A percentile compares a stretch with the other conserved stretches of the same genome.
Evolutionary conservation across 73 alveolate species (phyloP).

Genomic region (Stentor roeselii): DNA sequence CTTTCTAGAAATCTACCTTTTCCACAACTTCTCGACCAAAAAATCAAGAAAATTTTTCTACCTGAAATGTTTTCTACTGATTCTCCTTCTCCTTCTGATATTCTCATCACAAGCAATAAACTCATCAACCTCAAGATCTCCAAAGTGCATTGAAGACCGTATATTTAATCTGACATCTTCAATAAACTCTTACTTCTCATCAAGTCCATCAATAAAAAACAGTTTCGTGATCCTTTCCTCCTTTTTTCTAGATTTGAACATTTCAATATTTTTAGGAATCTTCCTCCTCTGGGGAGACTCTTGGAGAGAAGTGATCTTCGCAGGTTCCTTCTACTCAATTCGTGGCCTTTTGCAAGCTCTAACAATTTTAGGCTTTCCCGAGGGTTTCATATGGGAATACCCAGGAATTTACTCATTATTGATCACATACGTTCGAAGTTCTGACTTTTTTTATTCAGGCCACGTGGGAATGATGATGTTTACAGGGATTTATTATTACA

Average conservation of each 20-base stretch:
- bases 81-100: no score
- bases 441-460: slow-evolving; percentile 44
- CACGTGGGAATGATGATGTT: slow-evolving; percentile 30
- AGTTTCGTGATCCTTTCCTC: not conserved
- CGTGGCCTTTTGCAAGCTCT: not conserved
- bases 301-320: not conserved
- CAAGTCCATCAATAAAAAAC: not conserved
- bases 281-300: slow-evolving; percentile 3
- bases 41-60: no score
- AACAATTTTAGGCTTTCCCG: slow-evolving; percentile 40
- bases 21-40: no score
- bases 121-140: no score
- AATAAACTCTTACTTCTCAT: not conserved
- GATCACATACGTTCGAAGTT: slow-evolving; percentile 30
- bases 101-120: no score
- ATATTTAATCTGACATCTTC: not conserved
- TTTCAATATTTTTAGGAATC: not conserved
- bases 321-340: slow-evolving; percentile 1
- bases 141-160: not conserved
- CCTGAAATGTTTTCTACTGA: no score
- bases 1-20: no score
- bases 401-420: slow-evolving; percentile 50
- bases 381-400: slow-evolving; percentile 43
- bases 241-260: not conserved
- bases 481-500: not conserved